Base-by-base conservation (phyloP, 768 basidiomycete species). In the Hygrophorus russula region DNA sequence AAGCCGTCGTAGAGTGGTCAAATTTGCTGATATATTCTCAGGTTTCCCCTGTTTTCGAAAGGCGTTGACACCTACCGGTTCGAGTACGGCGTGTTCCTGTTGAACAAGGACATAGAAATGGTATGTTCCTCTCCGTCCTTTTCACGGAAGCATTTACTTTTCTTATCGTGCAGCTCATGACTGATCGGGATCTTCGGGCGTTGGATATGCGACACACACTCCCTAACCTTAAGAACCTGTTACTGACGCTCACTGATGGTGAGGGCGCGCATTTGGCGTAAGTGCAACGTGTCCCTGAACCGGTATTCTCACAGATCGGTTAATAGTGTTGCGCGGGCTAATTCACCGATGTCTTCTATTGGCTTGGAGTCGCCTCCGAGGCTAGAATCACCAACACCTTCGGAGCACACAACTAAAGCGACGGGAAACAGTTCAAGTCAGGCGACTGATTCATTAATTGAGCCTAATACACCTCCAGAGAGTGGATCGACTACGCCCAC, bases 71-170 rank as follows among this genome's bases (percentile, higher is more conserved):
- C 83, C 34, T 98, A 97, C 63, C 74, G 96, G 18, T 99, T 94
- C 55, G 94, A 98, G 60, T 99, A 98, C 65, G 96, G 82, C 3
- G 94, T 98, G 3, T 98, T 92, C 60, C 63, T 99, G 33, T 69
- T 98, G 27, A 99, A 99, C 67, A 99, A 98, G 62, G 73, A 99
- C 61, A 92, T 99, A 51, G 94, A 99, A 65, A 70, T 92, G 75
- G 92, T 93, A 50, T 48, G 72, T 50, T 18, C 18, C 36, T 39
- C 33, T 27, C 38, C 33, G n/a, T n/a, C 12, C 27, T 31, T 15
- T 33, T 14, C n/a, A 14, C 27, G 39, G 36, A 54, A 34, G 51
- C 38, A 36, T 20, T 45, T 47, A 14, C 36, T 47, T 32, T 18
- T 38, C 52, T 35, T 34, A 39, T 43, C 31, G 46, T 32, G 14